Base-by-base conservation (phyloP, 2,329 filamentous ascomycete genomes). In the Stagonosporopsis chrysanthemi region DNA sequence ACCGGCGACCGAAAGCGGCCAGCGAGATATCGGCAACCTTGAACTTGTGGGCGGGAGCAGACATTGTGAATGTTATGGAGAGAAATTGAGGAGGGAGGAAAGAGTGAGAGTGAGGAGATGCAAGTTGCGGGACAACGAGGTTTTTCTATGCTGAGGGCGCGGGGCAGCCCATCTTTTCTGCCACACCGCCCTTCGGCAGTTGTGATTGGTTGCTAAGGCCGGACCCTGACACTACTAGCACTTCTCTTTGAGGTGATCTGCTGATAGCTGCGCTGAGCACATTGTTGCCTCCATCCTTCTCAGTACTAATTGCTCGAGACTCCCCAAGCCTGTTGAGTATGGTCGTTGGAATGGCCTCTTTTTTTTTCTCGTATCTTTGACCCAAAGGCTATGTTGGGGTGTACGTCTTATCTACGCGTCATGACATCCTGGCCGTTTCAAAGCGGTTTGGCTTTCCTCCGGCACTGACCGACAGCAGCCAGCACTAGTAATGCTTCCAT, bases 21-120 rank as follows among this genome's bases (percentile, higher is more conserved):
- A 98, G 89, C 79, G 90, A 84, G 80, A 98, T 90, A 87, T 98
- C 95, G 77, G 94, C 92, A 84, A 99, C 94, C 91, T 97, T 97
- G 90, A 92, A 96, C 83, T 91, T 94, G 81, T 89, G 83, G 78
- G 92, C 92, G 82, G 92, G 92, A 75, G 91, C 90, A 86, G 75
- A 79, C 85, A 87, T 87, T 63, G 65, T 84, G 76, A 50, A 50
- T 62, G 49, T 47, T 56, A 41, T 55, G 50, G 58, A 52, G 49
- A 40, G 31, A 39, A 43, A 47, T 52, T 52, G 62, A 48, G 41
- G 53, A 49, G 55, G 54, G 50, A 48, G 49, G 44, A 48, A 44
- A 35, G 56, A 52, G 57, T 54, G 52, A 51, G 46, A 62, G 59
- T 49, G 58, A 55, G 55, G 56, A 56, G 60, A 52, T 56, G 53